These are phyloP conservation scores for Rhynchospora pubera DNA, from an alignment of 176 grass and related monocot species.

Conservation along the genomic window DNA sequence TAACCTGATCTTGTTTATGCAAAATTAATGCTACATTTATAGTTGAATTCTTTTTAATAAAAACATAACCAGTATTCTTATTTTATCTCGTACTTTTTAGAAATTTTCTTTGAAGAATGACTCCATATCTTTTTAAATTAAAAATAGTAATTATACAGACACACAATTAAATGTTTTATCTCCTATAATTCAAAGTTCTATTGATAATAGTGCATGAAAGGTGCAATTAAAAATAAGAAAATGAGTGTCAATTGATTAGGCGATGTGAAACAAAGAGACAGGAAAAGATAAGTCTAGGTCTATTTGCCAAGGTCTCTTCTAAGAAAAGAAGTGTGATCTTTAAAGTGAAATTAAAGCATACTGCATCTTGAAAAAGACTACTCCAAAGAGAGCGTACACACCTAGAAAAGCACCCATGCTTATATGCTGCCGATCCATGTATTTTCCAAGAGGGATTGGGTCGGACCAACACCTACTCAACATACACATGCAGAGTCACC, in stretches of 20 bases:
- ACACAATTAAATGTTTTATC: too few relatives aligned
- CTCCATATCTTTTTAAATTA: too few relatives aligned
- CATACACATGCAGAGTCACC: background rate
- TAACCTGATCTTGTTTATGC: too few relatives aligned
- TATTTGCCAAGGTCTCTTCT: conserved; percentile 3
- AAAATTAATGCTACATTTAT: too few relatives aligned
- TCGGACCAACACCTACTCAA: background rate
- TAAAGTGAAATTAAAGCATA: conserved; percentile 16
- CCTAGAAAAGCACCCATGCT: background rate
- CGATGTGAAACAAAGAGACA: background rate
- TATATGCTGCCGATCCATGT: background rate
- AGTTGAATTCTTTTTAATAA: too few relatives aligned
- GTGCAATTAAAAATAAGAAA: background rate
- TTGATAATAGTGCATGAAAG: background rate
- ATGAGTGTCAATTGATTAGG: background rate
- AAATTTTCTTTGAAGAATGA: too few relatives aligned
- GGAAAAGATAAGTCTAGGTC: conserved; percentile 9
- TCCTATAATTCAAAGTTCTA: too few relatives aligned
- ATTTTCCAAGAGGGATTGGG: background rate
- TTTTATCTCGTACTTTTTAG: too few relatives aligned
- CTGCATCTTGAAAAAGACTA: conserved; percentile 1
- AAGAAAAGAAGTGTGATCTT: conserved; percentile 2
- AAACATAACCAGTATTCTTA: too few relatives aligned
- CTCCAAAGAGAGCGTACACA: conserved; percentile 1
- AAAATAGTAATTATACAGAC: too few relatives aligned